These are phyloP conservation scores for Cystoderma amianthinum DNA, from an alignment of 768 basidiomycete genomes.

Conservation along the genomic window DNA sequence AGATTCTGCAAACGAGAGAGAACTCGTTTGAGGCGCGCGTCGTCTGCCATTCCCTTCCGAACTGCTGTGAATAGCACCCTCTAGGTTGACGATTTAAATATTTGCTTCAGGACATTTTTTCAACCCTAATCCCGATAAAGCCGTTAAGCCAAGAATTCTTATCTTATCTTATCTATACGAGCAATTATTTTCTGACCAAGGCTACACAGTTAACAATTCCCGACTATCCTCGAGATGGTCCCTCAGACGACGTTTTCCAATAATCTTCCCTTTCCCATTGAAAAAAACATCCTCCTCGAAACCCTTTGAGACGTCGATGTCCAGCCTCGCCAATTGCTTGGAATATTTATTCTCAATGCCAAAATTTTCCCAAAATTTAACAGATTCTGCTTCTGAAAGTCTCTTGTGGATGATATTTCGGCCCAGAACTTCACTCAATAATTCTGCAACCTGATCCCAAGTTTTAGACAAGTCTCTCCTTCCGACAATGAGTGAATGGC, in stretches of 20 bases:
- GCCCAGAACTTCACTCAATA: conserved; percentile 17
- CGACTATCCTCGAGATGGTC: conserved; percentile 18
- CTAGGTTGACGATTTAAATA: no score
- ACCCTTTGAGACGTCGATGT: conserved; percentile 12
- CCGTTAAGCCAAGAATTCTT: conserved; percentile 3
- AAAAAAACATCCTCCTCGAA: conserved; percentile 14
- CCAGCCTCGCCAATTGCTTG: conserved; percentile 8
- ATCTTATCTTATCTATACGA: conserved; percentile 4
- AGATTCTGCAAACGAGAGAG: conserved; percentile 66
- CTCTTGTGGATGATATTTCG: conserved; percentile 18
- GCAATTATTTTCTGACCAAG: no score
- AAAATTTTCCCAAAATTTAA: conserved; percentile 7
- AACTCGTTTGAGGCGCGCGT: conserved; percentile 45
- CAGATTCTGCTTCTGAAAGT: conserved; percentile 12
- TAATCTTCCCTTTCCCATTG: conserved; percentile 9
- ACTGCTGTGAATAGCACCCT: no score
- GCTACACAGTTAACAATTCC: no score
- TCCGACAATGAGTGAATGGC: background rate
- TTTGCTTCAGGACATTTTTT: no score
- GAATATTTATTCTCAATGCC: conserved; percentile 13
- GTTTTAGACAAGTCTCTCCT: background rate
- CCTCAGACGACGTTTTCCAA: conserved; percentile 14
- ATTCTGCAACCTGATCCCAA: conserved; percentile 13
- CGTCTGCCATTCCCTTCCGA: conserved; percentile 36
- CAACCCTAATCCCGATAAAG: conserved; percentile 4